Conservation (phyloP, 352 stramenopile genomes). For the Blastocystis sp. region DNA sequence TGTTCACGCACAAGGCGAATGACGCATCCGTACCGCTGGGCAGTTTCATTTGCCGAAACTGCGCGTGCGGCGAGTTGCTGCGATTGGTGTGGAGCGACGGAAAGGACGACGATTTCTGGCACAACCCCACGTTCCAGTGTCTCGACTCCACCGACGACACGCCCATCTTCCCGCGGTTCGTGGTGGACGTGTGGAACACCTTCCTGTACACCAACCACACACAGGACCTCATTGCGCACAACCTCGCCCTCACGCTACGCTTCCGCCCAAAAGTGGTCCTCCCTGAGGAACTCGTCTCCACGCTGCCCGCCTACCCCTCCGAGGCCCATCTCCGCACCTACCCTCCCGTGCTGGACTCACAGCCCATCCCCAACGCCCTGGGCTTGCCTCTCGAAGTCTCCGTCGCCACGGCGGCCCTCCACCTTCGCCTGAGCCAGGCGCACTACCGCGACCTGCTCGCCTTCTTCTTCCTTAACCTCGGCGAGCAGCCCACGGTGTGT, state of each 20-base stretch:
- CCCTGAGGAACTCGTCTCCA: background rate
- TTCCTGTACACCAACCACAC: conserved; percentile 29
- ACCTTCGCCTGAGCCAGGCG: background rate
- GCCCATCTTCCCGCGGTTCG: conserved; percentile 45
- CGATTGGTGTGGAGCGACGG: background rate
- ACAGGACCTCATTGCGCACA: background rate
- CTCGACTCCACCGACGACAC: background rate
- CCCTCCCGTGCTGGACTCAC: background rate
- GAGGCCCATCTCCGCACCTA: background rate
- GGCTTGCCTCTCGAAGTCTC: conserved; percentile 36
- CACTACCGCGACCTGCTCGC: conserved; percentile 35
- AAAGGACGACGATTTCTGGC: background rate
- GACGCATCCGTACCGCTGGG: background rate
- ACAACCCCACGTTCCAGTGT: background rate
- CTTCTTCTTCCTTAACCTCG: conserved; percentile 67
- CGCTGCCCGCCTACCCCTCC: background rate
- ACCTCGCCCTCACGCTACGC: conserved; percentile 7
- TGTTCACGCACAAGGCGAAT: conserved; percentile 34
- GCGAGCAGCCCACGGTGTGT: conserved; percentile 30
- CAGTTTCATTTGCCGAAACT: conserved; percentile 2
- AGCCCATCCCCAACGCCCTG: conserved; percentile 21
- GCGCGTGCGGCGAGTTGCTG: background rate
- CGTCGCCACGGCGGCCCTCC: background rate
- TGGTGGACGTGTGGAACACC: background rate
- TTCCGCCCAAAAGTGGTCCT: conserved; percentile 42